A percentile compares a stretch with the other conserved stretches of the same genome.
Evolutionary conservation across 2,329 filamentous ascomycete species (phyloP).

Genomic region (Falciphora oryzae): DNA sequence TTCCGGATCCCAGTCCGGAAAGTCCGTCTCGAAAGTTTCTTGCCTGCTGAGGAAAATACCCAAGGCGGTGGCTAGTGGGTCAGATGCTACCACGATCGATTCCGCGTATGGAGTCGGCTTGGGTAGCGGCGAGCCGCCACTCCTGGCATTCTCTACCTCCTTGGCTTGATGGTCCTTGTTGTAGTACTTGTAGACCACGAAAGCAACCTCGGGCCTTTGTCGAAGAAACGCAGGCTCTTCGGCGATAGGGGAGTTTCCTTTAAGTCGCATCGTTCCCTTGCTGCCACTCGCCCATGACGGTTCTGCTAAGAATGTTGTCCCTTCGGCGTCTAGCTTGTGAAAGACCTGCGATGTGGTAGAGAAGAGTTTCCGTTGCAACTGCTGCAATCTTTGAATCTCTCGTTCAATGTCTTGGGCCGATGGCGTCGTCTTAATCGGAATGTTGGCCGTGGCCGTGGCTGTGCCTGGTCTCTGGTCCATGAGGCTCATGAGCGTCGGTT

Average conservation of each 20-base stretch:
- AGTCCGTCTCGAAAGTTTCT: neutral
- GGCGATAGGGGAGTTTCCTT: conserved; percentile 1
- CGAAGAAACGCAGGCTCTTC: neutral
- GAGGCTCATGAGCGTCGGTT: too few relatives aligned
- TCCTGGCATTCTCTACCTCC: neutral
- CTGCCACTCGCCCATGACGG: neutral
- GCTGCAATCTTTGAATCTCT: neutral
- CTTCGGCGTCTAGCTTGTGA: neutral
- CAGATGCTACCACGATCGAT: neutral
- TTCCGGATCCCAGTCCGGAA: neutral
- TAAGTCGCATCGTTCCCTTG: neutral
- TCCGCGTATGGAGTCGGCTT: neutral
- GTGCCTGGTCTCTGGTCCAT: too few relatives aligned
- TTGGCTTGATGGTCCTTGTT: neutral
- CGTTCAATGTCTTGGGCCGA: neutral
- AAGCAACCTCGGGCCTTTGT: conserved; percentile 2
- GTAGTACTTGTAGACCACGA: conserved; percentile 3
- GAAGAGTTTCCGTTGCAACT: neutral
- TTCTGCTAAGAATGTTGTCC: neutral
- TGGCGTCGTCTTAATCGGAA: neutral
- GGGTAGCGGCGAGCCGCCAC: neutral
- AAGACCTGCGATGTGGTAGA: neutral
- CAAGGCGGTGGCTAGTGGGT: neutral
- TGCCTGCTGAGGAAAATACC: conserved; percentile 2
- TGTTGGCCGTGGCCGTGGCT: too few relatives aligned